These are phyloP conservation scores for Fusarium sp. DNA, from an alignment of 2,329 filamentous ascomycete species.

Conservation along the genomic window DNA sequence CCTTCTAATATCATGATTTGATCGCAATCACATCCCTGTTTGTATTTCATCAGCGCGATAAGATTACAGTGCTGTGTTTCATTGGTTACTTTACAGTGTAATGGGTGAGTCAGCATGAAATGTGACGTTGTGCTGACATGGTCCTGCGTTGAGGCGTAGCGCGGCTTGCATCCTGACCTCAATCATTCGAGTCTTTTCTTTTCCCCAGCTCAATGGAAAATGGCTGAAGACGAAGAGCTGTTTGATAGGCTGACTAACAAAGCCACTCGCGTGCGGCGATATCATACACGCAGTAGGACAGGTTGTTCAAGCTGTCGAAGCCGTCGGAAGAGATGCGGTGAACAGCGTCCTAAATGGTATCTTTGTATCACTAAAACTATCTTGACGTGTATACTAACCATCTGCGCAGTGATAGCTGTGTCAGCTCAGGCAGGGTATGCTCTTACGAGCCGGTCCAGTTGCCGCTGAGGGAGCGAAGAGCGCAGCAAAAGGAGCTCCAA, in stretches of 20 bases:
- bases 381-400: too few species aligned
- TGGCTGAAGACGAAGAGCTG: not conserved
- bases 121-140: not conserved
- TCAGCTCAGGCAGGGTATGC: slow-evolving; percentile 7
- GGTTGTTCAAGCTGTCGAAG: slow-evolving; percentile 20
- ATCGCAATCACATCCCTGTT: too few species aligned
- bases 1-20: too few species aligned
- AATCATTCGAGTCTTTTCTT: not conserved
- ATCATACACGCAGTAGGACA: slow-evolving; percentile 17
- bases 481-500: slow-evolving; percentile 13
- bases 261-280: slow-evolving; percentile 3
- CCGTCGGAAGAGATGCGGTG: slow-evolving; percentile 20
- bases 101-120: not conserved
- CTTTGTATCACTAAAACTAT: too few species aligned
- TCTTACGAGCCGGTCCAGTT: not conserved
- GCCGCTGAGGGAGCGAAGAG: slow-evolving; percentile 9
- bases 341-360: slow-evolving; percentile 23
- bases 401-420: not conserved
- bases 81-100: not conserved
- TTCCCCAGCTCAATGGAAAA: not conserved
- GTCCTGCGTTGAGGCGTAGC: not conserved
- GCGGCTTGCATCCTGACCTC: not conserved
- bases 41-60: not conserved
- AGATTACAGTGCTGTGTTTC: not conserved
- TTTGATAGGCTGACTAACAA: not conserved